Percentiles rank a stretch among this genome's conserved stretches.
phyloP scores from a whole-genome alignment of 2,329 filamentous ascomycete genomes.

The Colletotrichum sidae region DNA sequence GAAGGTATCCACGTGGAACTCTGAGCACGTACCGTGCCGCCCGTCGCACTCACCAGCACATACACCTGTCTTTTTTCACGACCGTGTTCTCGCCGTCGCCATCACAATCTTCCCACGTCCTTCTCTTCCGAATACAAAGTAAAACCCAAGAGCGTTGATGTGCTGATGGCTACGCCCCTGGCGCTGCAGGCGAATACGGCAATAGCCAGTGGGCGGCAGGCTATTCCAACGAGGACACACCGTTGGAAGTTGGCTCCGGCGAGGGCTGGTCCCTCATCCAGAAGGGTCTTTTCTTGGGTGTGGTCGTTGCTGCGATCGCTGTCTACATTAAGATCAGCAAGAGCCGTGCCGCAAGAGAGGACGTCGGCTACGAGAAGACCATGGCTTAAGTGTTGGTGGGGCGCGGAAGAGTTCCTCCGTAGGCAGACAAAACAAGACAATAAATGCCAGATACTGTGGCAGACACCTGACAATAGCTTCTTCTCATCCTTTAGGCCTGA shows the following conservation, averaged over 20 bases:
- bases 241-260: constrained; percentile 42
- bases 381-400: constrained; percentile 48
- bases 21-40: constrained; percentile 61
- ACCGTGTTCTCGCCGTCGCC: no score
- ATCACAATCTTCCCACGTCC: constrained; percentile 10
- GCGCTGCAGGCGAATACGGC: constrained; percentile 49
- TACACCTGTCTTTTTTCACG: constrained; percentile 11
- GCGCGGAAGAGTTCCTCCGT: constrained; percentile 8
- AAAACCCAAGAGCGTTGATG: constrained; percentile 45
- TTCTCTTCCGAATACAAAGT: constrained; percentile 13
- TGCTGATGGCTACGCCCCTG: constrained; percentile 47
- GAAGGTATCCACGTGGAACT: constrained; percentile 96
- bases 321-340: constrained; percentile 57
- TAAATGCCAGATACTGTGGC: constrained; percentile 5
- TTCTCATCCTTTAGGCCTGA: not conserved
- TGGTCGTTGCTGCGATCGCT: constrained; percentile 59
- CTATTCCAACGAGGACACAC: constrained; percentile 47
- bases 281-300: constrained; percentile 62
- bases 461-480: not conserved
- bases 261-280: constrained; percentile 58
- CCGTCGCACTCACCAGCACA: constrained; percentile 23
- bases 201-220: constrained; percentile 51
- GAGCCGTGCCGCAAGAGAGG: constrained; percentile 43
- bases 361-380: constrained; percentile 57
- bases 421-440: constrained; percentile 11